Evolutionary conservation across 768 basidiomycete species (phyloP).

Genomic region (Infundibulicybe gibba): DNA sequence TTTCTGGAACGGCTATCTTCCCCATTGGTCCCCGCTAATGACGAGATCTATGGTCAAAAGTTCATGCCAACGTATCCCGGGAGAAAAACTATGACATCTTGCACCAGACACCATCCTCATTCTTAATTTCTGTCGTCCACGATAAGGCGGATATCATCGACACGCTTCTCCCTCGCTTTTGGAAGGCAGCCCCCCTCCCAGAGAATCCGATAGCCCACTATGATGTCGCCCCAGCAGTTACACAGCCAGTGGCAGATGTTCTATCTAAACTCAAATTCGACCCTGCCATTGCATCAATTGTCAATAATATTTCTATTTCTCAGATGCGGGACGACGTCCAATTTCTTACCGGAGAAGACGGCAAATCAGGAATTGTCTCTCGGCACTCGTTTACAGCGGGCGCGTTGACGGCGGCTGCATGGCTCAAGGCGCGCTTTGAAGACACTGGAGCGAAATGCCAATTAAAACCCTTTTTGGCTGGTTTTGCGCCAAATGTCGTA

Average conservation of each 20-base stretch:
- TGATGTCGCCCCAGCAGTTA: constrained; percentile 54
- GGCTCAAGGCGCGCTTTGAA: constrained; percentile 76
- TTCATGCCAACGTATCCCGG: constrained; percentile 8
- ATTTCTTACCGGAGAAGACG: constrained; percentile 84
- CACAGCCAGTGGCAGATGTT: constrained; percentile 53
- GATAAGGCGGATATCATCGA: constrained; percentile 47
- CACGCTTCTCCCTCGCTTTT: constrained; percentile 63
- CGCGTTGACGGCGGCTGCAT: constrained; percentile 59
- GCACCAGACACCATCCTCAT: constrained; percentile 37
- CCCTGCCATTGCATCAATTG: constrained; percentile 61
- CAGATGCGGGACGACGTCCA: constrained; percentile 70
- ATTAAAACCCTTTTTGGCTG: constrained; percentile 58
- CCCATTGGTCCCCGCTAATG: constrained; percentile 2
- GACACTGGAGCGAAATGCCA: constrained; percentile 71
- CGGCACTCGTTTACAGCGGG: constrained; percentile 82
- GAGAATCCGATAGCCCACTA: constrained; percentile 38
- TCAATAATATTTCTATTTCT: constrained; percentile 63
- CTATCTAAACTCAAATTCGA: constrained; percentile 63
- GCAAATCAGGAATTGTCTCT: constrained; percentile 64
- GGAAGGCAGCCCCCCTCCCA: constrained; percentile 68
- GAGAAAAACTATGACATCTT: constrained; percentile 30
- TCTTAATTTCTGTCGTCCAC: constrained; percentile 45
- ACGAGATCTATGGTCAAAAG: constrained; percentile 10
- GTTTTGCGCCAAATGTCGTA: constrained; percentile 85
- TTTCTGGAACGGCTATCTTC: constrained; percentile 27